Evolutionary conservation across 371 early-diverging fungal species (phyloP).

Genomic region (Mortierella sp.): DNA sequence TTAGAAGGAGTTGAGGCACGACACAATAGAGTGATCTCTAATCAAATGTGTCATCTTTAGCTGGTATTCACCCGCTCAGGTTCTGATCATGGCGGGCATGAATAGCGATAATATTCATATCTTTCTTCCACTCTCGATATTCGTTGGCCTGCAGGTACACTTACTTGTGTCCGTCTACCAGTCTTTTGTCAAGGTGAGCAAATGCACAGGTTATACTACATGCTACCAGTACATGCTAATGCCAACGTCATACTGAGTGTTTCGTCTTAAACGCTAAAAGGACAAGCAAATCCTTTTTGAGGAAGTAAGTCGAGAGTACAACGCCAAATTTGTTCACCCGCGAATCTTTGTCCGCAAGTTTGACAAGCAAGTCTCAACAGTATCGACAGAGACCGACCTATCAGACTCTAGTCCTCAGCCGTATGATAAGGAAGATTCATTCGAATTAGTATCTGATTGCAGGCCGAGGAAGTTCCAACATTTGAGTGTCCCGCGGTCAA

Average conservation of each 20-base stretch:
- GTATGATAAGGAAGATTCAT: neutral
- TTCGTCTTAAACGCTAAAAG: constrained; percentile 4
- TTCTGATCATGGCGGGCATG: constrained; percentile 35
- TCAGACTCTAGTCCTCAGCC: constrained; percentile 2
- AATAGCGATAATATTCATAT: constrained; percentile 41
- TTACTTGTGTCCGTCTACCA: constrained; percentile 42
- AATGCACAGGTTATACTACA: neutral
- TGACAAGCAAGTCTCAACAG: constrained; percentile 49
- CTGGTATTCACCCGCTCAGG: constrained; percentile 57
- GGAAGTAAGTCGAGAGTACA: constrained; percentile 43
- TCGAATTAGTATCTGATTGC: neutral
- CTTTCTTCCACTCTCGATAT: constrained; percentile 35
- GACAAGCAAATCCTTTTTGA: constrained; percentile 51
- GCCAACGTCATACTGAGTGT: neutral
- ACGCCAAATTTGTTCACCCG: constrained; percentile 51
- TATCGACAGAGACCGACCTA: constrained; percentile 6
- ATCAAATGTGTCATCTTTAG: constrained; percentile 14
- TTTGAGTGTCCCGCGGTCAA: constrained; percentile 20
- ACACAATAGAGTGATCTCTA: neutral
- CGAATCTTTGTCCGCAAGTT: constrained; percentile 50
- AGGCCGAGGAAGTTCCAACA: constrained; percentile 17
- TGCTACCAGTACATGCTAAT: neutral
- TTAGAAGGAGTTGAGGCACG: neutral
- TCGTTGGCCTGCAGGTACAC: constrained; percentile 41
- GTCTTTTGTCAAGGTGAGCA: constrained; percentile 38